Percentiles rank a stretch among this genome's conserved stretches.
Conservation (phyloP, 2,329 filamentous ascomycete species). For the Penicillium sp. region DNA sequence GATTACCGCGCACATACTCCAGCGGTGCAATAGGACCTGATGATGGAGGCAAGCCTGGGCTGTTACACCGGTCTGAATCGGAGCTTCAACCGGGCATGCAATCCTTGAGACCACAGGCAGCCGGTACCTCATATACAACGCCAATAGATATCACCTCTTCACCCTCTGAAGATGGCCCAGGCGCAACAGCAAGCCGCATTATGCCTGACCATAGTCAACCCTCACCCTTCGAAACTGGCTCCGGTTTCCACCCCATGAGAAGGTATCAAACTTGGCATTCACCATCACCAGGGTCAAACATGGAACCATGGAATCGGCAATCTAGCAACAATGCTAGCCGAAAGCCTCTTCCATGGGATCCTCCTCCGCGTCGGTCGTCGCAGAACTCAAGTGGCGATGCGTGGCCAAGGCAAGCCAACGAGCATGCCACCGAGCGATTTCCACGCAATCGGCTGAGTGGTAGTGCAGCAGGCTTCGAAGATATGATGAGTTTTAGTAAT, state of each 20-base stretch:
- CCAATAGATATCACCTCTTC: constrained; percentile 31
- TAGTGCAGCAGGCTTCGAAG: neutral
- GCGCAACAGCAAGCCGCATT: neutral
- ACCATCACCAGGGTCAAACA: neutral
- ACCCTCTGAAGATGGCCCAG: constrained; percentile 15
- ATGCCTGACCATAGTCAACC: neutral
- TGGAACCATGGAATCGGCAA: neutral
- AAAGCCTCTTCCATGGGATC: neutral
- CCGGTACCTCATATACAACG: constrained; percentile 28
- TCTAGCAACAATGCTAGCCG: neutral
- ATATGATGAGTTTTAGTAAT: too few species aligned
- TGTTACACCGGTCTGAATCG: constrained; percentile 23
- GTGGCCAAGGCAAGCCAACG: neutral
- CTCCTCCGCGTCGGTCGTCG: neutral
- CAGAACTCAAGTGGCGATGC: neutral
- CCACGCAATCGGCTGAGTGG: too few species aligned
- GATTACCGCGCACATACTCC: constrained; percentile 10
- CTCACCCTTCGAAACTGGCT: too few species aligned
- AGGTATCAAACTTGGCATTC: neutral
- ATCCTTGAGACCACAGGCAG: constrained; percentile 4
- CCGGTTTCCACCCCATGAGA: neutral
- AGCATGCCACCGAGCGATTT: neutral
- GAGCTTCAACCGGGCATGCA: constrained; percentile 15
- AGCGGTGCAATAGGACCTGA: constrained; percentile 4
- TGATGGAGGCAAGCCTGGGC: constrained; percentile 5